Base-by-base conservation (phyloP, 2,329 filamentous ascomycete genomes). In the Falciphora oryzae region DNA sequence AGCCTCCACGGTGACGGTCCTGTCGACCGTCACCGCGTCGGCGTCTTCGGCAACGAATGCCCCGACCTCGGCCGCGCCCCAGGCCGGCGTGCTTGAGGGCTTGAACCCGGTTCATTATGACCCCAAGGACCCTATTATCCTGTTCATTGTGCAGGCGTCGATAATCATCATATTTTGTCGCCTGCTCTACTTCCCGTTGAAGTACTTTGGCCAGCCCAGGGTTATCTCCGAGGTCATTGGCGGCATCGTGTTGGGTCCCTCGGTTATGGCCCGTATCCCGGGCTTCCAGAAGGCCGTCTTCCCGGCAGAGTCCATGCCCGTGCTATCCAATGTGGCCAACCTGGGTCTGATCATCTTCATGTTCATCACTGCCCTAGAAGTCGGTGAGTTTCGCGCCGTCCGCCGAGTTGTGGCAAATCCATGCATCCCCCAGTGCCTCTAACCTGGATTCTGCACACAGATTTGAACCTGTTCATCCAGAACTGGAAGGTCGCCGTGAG, bases 201-300 rank as follows among this genome's bases (percentile, higher is more conserved):
- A 86, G 65, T 87, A 86, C 69, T 79, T 92, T 57, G 85, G 87
- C 68, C 90, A 93, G 74, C 90, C 90, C 65, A 84, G 88, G 65
- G 90, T 93, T 66, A 92, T 93, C 69, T 32, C 61, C n/a, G 61
- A 63, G 53, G 61, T 63, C 61, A 63, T 63, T 32, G 53, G 50
- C 56, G 90, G 90, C 66, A 90, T 93, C 70, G 76, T 97, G 53
- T 83, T 97, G 1, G 93, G 93, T 4, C 93, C 93, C 1, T 95
- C 93, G 0, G 90, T 96, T 28, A 89, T 96, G 86, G 92, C 92
- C 72, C 87, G 89, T 63, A 92, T 96, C 28, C 92, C 92, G 1
- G 87, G 88, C 56, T 97, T 96, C 78, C 81, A 85, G 62, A 76
- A 80, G 3, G 81, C 89, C 68, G 94, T 97, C 68, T 97, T 97